Percentiles rank a stretch among this genome's conserved stretches.
Evolutionary conservation across 148 eudicot genomes (phyloP).

Genomic region (Spergularia bocconei): DNA sequence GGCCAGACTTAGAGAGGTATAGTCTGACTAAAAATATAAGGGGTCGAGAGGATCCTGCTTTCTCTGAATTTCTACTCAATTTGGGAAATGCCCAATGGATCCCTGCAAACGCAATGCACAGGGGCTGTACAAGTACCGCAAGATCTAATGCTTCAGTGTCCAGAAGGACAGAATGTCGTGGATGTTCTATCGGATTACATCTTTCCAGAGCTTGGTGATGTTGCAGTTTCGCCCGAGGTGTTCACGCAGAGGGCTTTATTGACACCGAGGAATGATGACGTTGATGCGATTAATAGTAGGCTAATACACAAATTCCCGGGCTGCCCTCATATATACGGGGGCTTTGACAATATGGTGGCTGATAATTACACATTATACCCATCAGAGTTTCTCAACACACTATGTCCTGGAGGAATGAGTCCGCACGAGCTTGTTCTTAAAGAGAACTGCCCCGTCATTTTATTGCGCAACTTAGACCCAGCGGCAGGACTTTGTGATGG

Average conservation of each 20-base stretch:
- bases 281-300: neutral
- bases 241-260: neutral
- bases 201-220: neutral
- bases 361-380: neutral
- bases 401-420: slow-evolving; percentile 2
- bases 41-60: neutral
- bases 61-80: neutral
- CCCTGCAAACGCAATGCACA: neutral
- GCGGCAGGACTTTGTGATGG: neutral
- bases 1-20: neutral
- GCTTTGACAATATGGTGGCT: neutral
- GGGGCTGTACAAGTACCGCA: too few relatives aligned
- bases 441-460: neutral
- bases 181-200: neutral
- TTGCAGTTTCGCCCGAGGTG: neutral
- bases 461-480: neutral
- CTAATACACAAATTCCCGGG: neutral
- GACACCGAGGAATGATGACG: neutral
- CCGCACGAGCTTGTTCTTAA: neutral
- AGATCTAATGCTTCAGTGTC: too few relatives aligned
- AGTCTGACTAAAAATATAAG: neutral
- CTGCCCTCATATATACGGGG: neutral
- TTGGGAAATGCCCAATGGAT: slow-evolving; percentile 1
- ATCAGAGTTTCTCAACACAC: neutral
- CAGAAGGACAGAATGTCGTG: too few relatives aligned